Percentiles rank a stretch among this genome's conserved stretches.
Conservation (phyloP, 2,329 filamentous ascomycete species). For the Thelonectria rubi region DNA sequence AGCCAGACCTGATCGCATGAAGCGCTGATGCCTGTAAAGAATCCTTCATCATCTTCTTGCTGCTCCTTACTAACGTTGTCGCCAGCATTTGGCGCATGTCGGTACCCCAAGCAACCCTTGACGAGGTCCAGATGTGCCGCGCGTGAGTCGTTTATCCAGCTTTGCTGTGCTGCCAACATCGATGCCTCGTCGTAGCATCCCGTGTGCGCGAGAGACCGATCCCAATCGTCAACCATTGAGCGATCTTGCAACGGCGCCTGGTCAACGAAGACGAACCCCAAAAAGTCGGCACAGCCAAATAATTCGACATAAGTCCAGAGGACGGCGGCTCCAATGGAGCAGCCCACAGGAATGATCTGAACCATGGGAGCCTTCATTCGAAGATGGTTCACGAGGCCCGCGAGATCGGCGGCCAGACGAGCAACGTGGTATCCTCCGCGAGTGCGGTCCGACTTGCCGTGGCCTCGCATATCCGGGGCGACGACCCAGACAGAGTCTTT, state of each 20-base stretch:
- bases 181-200: constrained; percentile 41
- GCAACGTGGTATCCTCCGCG: constrained; percentile 41
- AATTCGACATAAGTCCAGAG: constrained; percentile 42
- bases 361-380: constrained; percentile 28
- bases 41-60: constrained; percentile 35
- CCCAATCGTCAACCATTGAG: constrained; percentile 37
- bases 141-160: constrained; percentile 38
- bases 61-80: constrained; percentile 37
- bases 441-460: constrained; percentile 37
- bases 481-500: constrained; percentile 37
- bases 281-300: constrained; percentile 39
- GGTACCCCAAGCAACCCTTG: constrained; percentile 39
- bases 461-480: constrained; percentile 42
- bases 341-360: constrained; percentile 39
- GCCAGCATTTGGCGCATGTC: constrained; percentile 34
- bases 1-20: constrained; percentile 40
- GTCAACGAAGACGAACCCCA: constrained; percentile 42
- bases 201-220: constrained; percentile 35
- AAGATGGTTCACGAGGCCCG: constrained; percentile 33
- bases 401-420: constrained; percentile 38
- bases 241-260: constrained; percentile 42
- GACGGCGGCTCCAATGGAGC: constrained; percentile 42
- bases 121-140: constrained; percentile 38
- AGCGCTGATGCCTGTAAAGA: constrained; percentile 41
- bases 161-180: constrained; percentile 35